Base-by-base conservation (phyloP, 495 filamentous ascomycete species). In the Poronia punctata region DNA sequence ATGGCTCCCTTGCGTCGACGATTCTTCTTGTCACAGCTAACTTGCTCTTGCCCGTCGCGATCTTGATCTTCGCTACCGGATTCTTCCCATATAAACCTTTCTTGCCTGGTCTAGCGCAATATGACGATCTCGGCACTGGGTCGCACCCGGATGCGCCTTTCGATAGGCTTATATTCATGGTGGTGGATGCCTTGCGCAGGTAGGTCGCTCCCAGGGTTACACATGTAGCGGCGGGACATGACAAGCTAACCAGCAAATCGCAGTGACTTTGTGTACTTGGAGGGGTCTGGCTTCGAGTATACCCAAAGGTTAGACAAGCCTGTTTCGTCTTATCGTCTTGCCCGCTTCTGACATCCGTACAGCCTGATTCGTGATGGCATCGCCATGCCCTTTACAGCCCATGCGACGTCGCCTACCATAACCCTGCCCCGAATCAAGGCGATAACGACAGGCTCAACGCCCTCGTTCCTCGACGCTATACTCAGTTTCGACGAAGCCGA, bases 11-110 rank as follows among this genome's bases (percentile, higher is more conserved):
- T 18, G 37, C 52, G 45, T 61, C 64, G 42, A 54, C 56, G 43
- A 32, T 68, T 10, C 59, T 76, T 46, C 69, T 79, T 38, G 53
- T 80, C 40, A 72, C 70, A 55, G 76, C 78, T 36, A 97, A 98
- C 66, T 11, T 85, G 11, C 63, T 97, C 16, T 76, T 95, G 20
- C 84, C 85, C 2, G 45, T 85, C 26, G 80, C 87, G 27, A 78
- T 96, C 33, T 44, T 93, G 29, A 65, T 80, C 38, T 99, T 99
- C 60, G 89, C 86, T 5, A 76, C 80, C 3, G 92, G 93, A 11
- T 99, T 97, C 70, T 97, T 99, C 56, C 92, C 92, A 11, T 95
- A 96, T 63, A 99, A 97, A 53, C 84, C 92, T 3, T 80, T 97
- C 41, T 70, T 97, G 16, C 77, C 88, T 11, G 92, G 92, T 16